These are phyloP conservation scores for Carpinus fangiana DNA, from an alignment of 306 rosid genomes.

Conservation along the genomic window DNA sequence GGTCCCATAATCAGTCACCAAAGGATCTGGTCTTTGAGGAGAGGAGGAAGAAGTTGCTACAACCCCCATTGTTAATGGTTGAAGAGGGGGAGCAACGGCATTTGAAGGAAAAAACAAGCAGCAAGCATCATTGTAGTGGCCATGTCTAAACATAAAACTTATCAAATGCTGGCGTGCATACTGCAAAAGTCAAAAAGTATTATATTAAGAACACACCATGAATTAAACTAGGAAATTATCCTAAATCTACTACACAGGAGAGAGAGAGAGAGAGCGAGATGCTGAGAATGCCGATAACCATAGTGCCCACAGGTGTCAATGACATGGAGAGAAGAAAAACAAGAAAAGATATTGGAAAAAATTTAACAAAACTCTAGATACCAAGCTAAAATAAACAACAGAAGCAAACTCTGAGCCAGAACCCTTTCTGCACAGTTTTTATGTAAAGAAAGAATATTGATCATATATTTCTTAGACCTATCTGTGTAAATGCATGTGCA, in stretches of 20 bases:
- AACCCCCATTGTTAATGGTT: constrained; percentile 56
- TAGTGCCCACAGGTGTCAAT: neutral
- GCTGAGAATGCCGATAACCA: neutral
- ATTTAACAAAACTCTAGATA: neutral
- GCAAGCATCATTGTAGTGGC: constrained; percentile 87
- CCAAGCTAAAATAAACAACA: neutral
- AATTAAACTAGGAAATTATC: constrained; percentile 25
- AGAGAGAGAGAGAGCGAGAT: no score
- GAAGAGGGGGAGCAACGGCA: constrained; percentile 70
- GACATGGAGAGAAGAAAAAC: neutral
- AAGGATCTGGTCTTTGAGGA: constrained; percentile 86
- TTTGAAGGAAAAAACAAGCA: constrained; percentile 77
- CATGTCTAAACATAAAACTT: constrained; percentile 89
- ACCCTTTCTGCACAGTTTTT: neutral
- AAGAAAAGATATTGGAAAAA: neutral
- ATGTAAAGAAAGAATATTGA: neutral
- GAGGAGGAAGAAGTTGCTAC: constrained; percentile 70
- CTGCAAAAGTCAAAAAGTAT: constrained; percentile 54
- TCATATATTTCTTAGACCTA: neutral
- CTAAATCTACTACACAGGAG: constrained; percentile 10
- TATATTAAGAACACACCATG: constrained; percentile 19
- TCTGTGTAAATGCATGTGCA: neutral
- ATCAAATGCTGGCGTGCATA: constrained; percentile 90
- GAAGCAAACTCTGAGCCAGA: neutral
- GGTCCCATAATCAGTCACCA: constrained; percentile 88